Percentiles rank a stretch among this genome's conserved stretches.
These are phyloP conservation scores for Phytophthora niederhauseri DNA, from an alignment of 352 stramenopile genomes.

Conservation along the genomic window DNA sequence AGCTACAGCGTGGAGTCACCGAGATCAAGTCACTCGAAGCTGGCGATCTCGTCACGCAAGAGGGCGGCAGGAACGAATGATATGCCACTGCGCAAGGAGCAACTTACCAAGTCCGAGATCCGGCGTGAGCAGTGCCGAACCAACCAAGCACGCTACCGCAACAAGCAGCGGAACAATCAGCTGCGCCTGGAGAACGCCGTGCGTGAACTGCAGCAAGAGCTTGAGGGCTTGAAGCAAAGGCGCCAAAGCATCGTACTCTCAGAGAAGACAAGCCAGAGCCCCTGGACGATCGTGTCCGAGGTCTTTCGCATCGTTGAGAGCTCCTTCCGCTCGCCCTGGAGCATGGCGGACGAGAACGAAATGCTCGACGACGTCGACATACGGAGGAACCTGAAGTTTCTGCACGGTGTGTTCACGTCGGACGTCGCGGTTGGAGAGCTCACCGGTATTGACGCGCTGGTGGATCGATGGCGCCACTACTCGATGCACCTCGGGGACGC, in stretches of 20 bases:
- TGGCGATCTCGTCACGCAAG: background rate
- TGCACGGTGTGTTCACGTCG: background rate
- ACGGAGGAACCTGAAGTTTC: background rate
- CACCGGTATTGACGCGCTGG: background rate
- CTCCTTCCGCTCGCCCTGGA: background rate
- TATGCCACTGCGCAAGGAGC: background rate
- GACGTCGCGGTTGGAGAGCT: background rate
- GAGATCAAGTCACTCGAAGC: background rate
- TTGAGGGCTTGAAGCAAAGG: background rate
- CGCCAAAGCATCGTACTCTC: background rate
- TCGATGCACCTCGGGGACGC: constrained; percentile 4
- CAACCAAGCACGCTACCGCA: constrained; percentile 26
- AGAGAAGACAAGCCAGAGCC: constrained; percentile 10
- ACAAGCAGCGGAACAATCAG: constrained; percentile 15
- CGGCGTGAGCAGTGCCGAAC: constrained; percentile 18
- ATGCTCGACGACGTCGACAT: background rate
- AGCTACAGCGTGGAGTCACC: background rate
- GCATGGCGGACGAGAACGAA: background rate
- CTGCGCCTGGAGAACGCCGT: constrained; percentile 7
- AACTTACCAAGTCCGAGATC: background rate
- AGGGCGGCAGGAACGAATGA: background rate
- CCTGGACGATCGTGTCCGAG: constrained; percentile 12
- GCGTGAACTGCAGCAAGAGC: constrained; percentile 1
- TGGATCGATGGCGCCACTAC: constrained; percentile 5
- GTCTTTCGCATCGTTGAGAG: background rate